A percentile compares a stretch with the other conserved stretches of the same genome.
Conservation (phyloP, 208 protist species). For the Strigomonas culicis region DNA sequence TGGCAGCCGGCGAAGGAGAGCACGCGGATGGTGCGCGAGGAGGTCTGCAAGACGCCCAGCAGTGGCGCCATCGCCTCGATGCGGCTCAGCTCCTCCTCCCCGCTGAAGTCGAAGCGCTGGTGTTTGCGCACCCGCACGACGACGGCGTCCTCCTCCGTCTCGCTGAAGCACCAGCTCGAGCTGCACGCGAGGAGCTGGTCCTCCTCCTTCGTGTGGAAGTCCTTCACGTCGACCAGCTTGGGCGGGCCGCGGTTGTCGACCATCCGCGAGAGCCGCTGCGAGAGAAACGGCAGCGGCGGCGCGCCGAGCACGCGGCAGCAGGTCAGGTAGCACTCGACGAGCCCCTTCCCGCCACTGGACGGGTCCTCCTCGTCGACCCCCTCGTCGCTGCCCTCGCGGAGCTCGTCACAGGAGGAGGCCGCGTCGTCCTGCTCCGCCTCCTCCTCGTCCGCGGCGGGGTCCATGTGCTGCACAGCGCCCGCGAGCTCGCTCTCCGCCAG, state of each 20-base stretch:
- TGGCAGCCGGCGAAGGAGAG: conserved; percentile 20
- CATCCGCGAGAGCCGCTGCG: conserved; percentile 13
- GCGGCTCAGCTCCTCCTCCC: conserved; percentile 10
- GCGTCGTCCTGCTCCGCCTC: conserved; percentile 18
- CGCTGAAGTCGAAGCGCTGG: conserved; percentile 1
- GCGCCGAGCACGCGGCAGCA: conserved; percentile 25
- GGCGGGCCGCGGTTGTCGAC: no score
- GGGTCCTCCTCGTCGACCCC: no score
- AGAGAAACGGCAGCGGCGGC: conserved; percentile 6
- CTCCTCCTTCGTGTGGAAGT: background rate
- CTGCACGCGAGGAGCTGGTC: background rate
- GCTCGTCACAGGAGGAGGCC: no score
- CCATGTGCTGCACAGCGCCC: background rate
- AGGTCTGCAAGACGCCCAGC: conserved; percentile 28
- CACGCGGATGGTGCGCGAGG: conserved; percentile 9
- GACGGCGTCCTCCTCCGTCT: background rate
- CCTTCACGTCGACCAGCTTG: no score
- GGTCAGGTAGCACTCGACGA: conserved; percentile 18
- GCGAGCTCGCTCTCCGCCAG: background rate
- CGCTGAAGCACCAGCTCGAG: background rate
- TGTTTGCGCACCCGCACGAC: background rate
- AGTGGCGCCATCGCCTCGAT: conserved; percentile 16
- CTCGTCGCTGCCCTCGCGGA: no score
- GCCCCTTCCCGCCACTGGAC: no score
- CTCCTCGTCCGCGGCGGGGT: conserved; percentile 12